phyloP scores from a whole-genome alignment of 306 rosid genomes.

The Fragaria nilgerrensis region DNA sequence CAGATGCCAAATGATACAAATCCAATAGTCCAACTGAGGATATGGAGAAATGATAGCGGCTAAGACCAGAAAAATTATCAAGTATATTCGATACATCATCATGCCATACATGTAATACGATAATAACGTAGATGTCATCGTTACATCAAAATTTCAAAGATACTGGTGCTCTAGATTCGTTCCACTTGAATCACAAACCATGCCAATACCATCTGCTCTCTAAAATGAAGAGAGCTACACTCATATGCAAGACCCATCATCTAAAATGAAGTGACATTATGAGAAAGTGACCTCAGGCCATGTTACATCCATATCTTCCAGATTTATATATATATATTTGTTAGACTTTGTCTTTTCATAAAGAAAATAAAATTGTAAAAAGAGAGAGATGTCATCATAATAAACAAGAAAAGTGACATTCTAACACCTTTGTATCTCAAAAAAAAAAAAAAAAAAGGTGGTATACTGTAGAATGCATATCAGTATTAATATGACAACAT shows the following conservation, averaged over 20 bases:
- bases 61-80: neutral
- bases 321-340: constrained; percentile 10
- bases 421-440: neutral
- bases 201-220: too few relatives aligned
- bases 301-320: constrained; percentile 16
- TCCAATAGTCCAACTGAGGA: neutral
- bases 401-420: constrained; percentile 11
- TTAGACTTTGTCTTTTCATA: constrained; percentile 24
- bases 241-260: neutral
- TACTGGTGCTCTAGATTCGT: neutral
- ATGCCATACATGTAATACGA: neutral
- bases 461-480: neutral
- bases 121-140: neutral
- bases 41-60: neutral
- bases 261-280: constrained; percentile 16
- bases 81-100: neutral
- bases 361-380: neutral
- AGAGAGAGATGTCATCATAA: neutral
- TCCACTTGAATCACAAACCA: neutral
- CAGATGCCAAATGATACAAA: neutral
- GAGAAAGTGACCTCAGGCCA: constrained; percentile 25
- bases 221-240: neutral
- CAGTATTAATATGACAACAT: neutral
- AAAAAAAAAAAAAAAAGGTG: neutral
- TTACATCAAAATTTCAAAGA: neutral